These are phyloP conservation scores for Chenopodium quinoa DNA, from an alignment of 148 eudicot genomes.

Conservation along the genomic window DNA sequence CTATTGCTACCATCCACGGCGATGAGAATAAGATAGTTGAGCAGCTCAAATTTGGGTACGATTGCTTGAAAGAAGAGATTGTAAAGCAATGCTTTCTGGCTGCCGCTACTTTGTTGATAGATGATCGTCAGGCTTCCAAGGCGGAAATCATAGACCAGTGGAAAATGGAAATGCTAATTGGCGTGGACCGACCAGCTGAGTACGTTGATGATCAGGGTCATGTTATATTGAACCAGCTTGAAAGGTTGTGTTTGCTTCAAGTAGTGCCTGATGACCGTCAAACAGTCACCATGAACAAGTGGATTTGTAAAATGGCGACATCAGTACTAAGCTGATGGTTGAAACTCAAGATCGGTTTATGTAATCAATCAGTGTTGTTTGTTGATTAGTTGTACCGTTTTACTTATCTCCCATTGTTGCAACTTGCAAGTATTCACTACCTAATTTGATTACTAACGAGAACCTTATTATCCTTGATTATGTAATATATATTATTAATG, in stretches of 20 bases:
- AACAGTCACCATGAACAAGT: slow-evolving; percentile 20
- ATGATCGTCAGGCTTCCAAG: neutral
- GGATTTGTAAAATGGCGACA: slow-evolving; percentile 21
- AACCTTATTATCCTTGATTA: no score
- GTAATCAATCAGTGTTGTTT: no score
- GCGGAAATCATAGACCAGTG: neutral
- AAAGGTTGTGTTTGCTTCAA: slow-evolving; percentile 11
- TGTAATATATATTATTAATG: no score
- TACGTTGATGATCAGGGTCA: slow-evolving; percentile 17
- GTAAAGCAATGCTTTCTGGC: neutral
- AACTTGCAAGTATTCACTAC: no score
- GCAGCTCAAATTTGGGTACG: slow-evolving; percentile 19
- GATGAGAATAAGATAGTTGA: slow-evolving; percentile 17
- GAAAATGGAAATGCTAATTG: neutral
- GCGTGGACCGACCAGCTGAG: neutral
- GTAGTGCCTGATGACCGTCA: neutral
- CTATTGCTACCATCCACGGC: slow-evolving; percentile 1
- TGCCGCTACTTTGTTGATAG: neutral
- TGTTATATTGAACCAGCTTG: slow-evolving; percentile 13
- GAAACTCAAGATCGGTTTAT: no score
- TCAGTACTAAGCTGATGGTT: no score
- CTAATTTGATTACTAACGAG: no score
- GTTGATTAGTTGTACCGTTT: no score
- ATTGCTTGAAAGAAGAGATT: slow-evolving; percentile 3
- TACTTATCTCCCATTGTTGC: no score